Evolutionary conservation across 2,329 filamentous ascomycete species (phyloP).

Genomic region (Didymella exigua): DNA sequence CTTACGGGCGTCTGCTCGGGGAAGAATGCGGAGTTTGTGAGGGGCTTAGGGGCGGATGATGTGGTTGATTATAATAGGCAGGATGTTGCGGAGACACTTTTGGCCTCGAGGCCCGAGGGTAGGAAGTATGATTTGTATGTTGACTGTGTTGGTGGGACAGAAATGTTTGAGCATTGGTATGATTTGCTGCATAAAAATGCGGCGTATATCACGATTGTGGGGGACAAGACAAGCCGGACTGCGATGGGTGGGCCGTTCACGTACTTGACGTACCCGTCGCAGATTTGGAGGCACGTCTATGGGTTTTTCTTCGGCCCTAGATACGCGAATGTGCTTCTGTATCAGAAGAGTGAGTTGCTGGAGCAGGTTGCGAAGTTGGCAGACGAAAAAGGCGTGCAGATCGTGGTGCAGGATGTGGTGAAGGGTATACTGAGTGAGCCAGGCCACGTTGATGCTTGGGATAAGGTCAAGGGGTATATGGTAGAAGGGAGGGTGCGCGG

Average conservation of each 20-base stretch:
- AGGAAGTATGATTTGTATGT: slow-evolving; percentile 54
- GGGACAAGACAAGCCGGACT: slow-evolving; percentile 47
- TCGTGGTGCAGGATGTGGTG: slow-evolving; percentile 38
- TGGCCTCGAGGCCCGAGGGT: slow-evolving; percentile 32
- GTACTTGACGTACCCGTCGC: slow-evolving; percentile 40
- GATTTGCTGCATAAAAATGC: slow-evolving; percentile 42
- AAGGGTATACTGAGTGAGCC: slow-evolving; percentile 32
- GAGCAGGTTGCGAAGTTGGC: slow-evolving; percentile 31
- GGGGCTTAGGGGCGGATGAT: slow-evolving; percentile 56
- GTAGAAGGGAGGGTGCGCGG: slow-evolving; percentile 37
- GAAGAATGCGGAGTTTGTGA: slow-evolving; percentile 55
- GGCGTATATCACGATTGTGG: slow-evolving; percentile 52
- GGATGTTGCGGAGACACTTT: slow-evolving; percentile 42
- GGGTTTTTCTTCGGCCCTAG: slow-evolving; percentile 36
- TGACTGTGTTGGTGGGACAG: slow-evolving; percentile 58
- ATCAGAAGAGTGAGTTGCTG: slow-evolving; percentile 30
- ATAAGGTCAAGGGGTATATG: slow-evolving; percentile 31
- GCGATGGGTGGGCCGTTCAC: slow-evolving; percentile 46
- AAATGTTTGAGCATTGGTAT: slow-evolving; percentile 49
- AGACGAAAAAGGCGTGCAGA: slow-evolving; percentile 28
- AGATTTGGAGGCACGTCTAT: slow-evolving; percentile 29
- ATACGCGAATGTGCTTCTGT: slow-evolving; percentile 38
- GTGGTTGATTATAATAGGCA: slow-evolving; percentile 46
- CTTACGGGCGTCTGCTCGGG: slow-evolving; percentile 58
- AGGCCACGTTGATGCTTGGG: slow-evolving; percentile 28